A percentile compares a stretch with the other conserved stretches of the same genome.
Evolutionary conservation across 164 flowering plant species (phyloP).

Genomic region (Echeveria elegans): DNA sequence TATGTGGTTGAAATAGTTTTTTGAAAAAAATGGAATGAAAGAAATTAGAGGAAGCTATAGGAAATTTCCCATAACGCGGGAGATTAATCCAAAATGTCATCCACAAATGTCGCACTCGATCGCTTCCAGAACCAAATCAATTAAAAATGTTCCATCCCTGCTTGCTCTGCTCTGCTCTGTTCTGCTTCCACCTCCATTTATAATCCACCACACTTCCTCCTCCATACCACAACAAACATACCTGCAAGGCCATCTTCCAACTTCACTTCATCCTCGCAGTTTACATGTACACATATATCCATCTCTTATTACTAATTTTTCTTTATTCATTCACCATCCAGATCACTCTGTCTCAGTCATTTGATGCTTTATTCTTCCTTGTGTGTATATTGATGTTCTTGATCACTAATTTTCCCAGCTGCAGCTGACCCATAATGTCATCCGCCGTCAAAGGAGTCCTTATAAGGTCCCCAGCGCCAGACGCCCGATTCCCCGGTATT

Average conservation of each 20-base stretch:
- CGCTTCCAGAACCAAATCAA: not conserved
- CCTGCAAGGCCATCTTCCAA: no score
- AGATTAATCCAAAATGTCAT: not conserved
- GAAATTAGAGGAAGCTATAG: no score
- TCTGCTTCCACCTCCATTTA: not conserved
- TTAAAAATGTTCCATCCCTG: not conserved
- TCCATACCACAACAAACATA: no score
- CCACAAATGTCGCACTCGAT: not conserved
- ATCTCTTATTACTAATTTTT: not conserved
- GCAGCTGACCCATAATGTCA: not conserved
- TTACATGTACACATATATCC: not conserved
- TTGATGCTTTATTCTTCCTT: not conserved
- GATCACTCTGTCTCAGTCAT: no score
- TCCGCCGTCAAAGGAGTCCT: conserved; percentile 2
- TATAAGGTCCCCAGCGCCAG: not conserved
- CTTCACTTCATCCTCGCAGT: no score
- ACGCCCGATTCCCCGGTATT: not conserved
- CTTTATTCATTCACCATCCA: not conserved
- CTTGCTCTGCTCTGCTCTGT: not conserved
- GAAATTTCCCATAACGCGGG: not conserved
- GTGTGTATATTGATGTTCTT: not conserved
- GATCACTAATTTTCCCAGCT: no score
- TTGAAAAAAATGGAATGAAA: no score
- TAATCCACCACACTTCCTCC: no score
- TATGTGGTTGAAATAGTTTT: no score